Base-by-base conservation (phyloP, 2,329 filamentous ascomycete genomes). In the Verruconis gallopava region DNA sequence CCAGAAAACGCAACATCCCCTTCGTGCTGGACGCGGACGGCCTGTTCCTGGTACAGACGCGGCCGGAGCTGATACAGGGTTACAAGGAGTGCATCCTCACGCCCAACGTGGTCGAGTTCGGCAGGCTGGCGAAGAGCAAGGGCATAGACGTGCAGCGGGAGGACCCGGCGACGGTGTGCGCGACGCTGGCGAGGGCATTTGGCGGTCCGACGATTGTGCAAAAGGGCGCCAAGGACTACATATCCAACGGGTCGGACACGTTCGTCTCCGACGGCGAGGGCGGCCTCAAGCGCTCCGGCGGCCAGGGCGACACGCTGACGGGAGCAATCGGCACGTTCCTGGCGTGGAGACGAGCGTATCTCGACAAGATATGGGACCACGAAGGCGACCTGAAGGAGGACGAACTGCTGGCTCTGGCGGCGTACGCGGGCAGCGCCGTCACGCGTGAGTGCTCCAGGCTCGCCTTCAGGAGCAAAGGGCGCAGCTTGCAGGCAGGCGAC, bases 91-190 rank as follows among this genome's bases (percentile, higher is more conserved):
- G 85, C 40, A 85, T 98, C 41, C 65, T 98, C 44, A 98, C 91
- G 33, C 91, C 91, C 1, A 98, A 98, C 49, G 81, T 95, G 0
- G 85, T 93, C 3, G 91, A 98, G 60, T 96, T 96, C 56, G 78
- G 73, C 2, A 71, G 88, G 11, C 61, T 98, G 33, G 88, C 85
- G 45, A 81, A 85, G 59, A 72, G 77, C 2, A 69, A 91, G 45
- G 75, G 76, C 17, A 66, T 94, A 42, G 73, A 85, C 46, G 67
- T 73, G 1, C 57, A 63, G 19, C 66, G 67, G 32, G 65, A 57
- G 36, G 66, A 70, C 43, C 67, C 68, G 35, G 33, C 65, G 5
- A 69, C 71, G 51, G 75, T 86, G 9, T 81, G 77, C 51, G 66
- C 57, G 67, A 80, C 72, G 65, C 65, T 98, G 32, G 78, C 86